Base-by-base conservation (phyloP, 2,329 filamentous ascomycete genomes). In the Xylariaceae sp. region DNA sequence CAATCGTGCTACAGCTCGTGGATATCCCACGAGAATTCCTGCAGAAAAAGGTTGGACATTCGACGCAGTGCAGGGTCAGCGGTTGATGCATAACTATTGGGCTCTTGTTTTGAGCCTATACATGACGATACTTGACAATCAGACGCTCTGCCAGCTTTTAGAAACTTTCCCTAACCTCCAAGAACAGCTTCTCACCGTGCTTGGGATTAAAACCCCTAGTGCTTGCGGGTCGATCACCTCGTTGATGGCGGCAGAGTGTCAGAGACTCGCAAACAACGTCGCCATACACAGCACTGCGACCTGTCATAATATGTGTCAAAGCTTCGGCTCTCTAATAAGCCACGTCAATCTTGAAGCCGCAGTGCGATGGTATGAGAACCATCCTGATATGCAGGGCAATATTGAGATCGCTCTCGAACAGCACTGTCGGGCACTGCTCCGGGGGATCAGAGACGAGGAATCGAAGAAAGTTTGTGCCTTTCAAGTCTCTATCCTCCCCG, bases 31-130 rank as follows among this genome's bases (percentile, higher is more conserved):
- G 17, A 51, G 43, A 38, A 16, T 56, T 12, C 47, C 51, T 5
- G 17, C 36, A 5, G 50, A 50, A 6, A 39, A 28, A n/a, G 38
- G 38, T 12, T 51, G 47, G 41, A 58, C 50, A 1, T 55, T 52
- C 13, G 59, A 61, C 44, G 36, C 40, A 1, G 47, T 62, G 22
- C 56, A 60, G 18, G 43, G 48, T 18, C 49, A 55, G n/a, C 49
- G 57, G 14, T 47, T 59, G 48, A 53, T 59, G 36, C 50, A 60
- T 34, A 42, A 54, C 19, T 60, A 58, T 40, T 59, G 58, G 60
- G 42, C 47, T 1, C 22, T 60, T 10, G 39, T 55, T 11, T 49
- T 60, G 13, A 50, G 45, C 11, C 49, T 62, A 0, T 55, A 56
- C 45, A 62, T 61, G 59, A 56, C 54, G 11, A 48, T 61, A n/a